phyloP scores from a whole-genome alignment of 1,284 basidiomycete species.

The Apiotrichum laibachii region DNA sequence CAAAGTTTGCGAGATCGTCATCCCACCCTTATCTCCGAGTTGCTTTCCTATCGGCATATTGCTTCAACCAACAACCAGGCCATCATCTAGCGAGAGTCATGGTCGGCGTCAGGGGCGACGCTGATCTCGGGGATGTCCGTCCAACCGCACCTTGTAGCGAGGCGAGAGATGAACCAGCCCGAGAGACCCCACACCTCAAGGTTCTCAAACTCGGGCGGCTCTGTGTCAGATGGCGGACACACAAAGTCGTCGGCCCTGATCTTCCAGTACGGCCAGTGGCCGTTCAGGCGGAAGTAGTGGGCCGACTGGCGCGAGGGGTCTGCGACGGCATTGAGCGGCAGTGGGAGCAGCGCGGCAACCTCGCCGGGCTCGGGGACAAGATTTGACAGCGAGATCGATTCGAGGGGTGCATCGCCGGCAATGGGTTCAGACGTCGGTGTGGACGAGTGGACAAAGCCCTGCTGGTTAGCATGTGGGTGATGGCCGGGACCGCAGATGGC shows the following conservation, averaged over 20 bases:
- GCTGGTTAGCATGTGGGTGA: conserved; percentile 10
- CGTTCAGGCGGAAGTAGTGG: conserved; percentile 41
- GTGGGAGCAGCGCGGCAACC: conserved; percentile 37
- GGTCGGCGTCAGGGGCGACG: conserved; percentile 10
- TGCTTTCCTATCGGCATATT: too few species aligned
- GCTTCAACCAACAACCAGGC: too few species aligned
- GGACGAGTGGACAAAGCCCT: conserved; percentile 31
- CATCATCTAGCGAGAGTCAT: not conserved
- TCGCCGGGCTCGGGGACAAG: conserved; percentile 34
- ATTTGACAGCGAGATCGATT: conserved; percentile 26
- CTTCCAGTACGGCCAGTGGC: conserved; percentile 38
- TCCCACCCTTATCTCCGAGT: too few species aligned
- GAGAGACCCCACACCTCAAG: conserved; percentile 47
- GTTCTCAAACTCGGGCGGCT: not conserved
- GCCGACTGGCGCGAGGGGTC: conserved; percentile 20
- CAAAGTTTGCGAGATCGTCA: too few species aligned
- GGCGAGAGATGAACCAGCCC: conserved; percentile 43
- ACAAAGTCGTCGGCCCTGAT: conserved; percentile 33
- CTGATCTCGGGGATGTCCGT: conserved; percentile 20
- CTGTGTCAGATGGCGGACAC: conserved; percentile 7
- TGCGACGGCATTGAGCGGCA: conserved; percentile 31
- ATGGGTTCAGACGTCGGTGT: not conserved
- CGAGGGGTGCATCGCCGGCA: conserved; percentile 14
- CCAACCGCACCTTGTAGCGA: conserved; percentile 38
- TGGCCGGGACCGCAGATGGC: not conserved